These are phyloP conservation scores for Pleurotus tuoliensis DNA, from an alignment of 768 basidiomycete species.

Conservation along the genomic window DNA sequence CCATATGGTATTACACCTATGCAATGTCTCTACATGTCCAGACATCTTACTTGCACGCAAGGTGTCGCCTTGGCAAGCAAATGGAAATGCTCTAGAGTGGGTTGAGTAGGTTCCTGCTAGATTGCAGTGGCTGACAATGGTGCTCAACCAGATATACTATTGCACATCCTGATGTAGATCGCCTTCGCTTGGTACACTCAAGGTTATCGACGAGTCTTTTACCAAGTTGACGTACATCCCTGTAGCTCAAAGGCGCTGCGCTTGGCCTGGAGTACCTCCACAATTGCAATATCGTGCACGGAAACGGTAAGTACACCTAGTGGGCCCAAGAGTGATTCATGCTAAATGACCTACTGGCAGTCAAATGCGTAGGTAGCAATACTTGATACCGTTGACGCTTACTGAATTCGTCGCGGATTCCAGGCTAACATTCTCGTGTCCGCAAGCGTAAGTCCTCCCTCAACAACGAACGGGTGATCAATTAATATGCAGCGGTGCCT, in stretches of 20 bases:
- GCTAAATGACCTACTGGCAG: slow-evolving; percentile 21
- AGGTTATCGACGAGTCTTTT: neutral
- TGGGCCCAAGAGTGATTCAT: no score
- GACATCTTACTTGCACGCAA: slow-evolving; percentile 14
- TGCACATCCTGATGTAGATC: slow-evolving; percentile 31
- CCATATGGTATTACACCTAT: slow-evolving; percentile 35
- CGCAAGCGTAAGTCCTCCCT: slow-evolving; percentile 29
- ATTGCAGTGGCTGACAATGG: neutral
- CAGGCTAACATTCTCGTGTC: slow-evolving; percentile 61
- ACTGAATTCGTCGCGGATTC: slow-evolving; percentile 2
- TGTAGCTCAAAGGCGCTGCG: slow-evolving; percentile 49
- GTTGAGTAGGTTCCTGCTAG: slow-evolving; percentile 9
- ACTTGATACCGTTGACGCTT: neutral
- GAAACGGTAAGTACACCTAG: slow-evolving; percentile 44
- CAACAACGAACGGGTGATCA: neutral
- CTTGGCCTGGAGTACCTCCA: slow-evolving; percentile 58
- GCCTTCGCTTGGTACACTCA: slow-evolving; percentile 36
- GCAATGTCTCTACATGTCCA: no score
- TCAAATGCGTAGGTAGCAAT: slow-evolving; percentile 52
- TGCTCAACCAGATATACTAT: slow-evolving; percentile 17
- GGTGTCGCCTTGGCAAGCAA: slow-evolving; percentile 63
- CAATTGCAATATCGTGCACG: slow-evolving; percentile 47
- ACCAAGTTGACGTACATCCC: neutral
- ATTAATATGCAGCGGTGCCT: slow-evolving; percentile 1
- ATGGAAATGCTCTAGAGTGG: slow-evolving; percentile 53